Evolutionary conservation across 2,329 filamentous ascomycete species (phyloP).

Genomic region (Aspergillus nomiae): DNA sequence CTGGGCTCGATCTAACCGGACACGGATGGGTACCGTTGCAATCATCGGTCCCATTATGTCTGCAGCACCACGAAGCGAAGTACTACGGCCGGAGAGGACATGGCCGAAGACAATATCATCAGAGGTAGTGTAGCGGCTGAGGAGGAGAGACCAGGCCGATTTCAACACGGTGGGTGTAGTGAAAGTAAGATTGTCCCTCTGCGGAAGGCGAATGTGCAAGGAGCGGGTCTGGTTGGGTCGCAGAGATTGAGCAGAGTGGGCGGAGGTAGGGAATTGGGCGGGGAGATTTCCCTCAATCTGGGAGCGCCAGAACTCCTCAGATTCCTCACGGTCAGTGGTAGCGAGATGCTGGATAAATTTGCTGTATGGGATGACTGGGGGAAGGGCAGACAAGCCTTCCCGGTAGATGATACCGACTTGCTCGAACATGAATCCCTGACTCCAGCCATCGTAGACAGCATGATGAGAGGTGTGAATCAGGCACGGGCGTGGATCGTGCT

Average conservation of each 20-base stretch:
- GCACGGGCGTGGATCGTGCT: slow-evolving; percentile 8
- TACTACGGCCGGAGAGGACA: slow-evolving; percentile 42
- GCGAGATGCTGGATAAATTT: slow-evolving; percentile 25
- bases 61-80: slow-evolving; percentile 38
- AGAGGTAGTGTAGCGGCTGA: slow-evolving; percentile 36
- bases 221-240: slow-evolving; percentile 3
- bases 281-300: slow-evolving; percentile 3
- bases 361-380: background rate
- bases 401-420: background rate
- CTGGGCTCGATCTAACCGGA: background rate
- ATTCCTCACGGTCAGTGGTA: slow-evolving; percentile 6
- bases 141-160: slow-evolving; percentile 40
- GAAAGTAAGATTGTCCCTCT: slow-evolving; percentile 4
- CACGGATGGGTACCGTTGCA: slow-evolving; percentile 37
- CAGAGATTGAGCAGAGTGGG: background rate
- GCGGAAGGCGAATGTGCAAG: slow-evolving; percentile 2
- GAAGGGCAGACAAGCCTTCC: background rate
- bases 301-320: slow-evolving; percentile 15
- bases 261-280: slow-evolving; percentile 8
- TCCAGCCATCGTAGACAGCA: slow-evolving; percentile 44
- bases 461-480: slow-evolving; percentile 47
- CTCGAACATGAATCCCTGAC: background rate
- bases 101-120: slow-evolving; percentile 43
- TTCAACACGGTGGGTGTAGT: slow-evolving; percentile 34
- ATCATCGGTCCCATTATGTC: slow-evolving; percentile 44